Evolutionary conservation across 2,329 filamentous ascomycete species (phyloP), one percentile per base, ranked within the genome.

Genomic region (Aspergillus aculeatus): DNA sequence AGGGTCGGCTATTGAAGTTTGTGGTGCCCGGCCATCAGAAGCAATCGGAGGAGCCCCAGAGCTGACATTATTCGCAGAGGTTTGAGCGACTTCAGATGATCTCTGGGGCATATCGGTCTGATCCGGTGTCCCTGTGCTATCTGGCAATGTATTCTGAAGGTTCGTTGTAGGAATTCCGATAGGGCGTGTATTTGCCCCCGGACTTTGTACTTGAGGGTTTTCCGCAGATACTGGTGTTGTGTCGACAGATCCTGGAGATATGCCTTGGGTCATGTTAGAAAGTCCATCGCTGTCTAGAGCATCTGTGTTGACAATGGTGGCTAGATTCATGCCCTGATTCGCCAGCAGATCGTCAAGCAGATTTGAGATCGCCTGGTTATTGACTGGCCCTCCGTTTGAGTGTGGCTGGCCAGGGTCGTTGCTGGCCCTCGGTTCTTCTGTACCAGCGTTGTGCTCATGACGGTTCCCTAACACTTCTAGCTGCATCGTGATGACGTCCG

Each of bases 401-500:
- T 52, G 62, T 47, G 38, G 60, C 26, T 32, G 61, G 47, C 59
- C 64, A 47, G 29, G 50, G 12, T 65, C 58, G 47, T 60, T 64
- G 23, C 60, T 62, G 4, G 58, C 35, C 35, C 63, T 55, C 11
- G 65, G 53, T 56, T 58, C 63, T 47, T 54, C 53, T 48, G 67
- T 65, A 16, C 60, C 54, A 11, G 68, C 64, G 23, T 62, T 59
- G 26, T 68, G 65, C 3, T 64, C 58, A 54, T 65, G 69, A 35
- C 70, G 74, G 55, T 72, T 73, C 9, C 71, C 71, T 50, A 78
- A 58, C 9, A 79, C 64, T 54, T 78, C 76, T 44, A 79, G 62
- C 53, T 79, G 76, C 77, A 79, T 78, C 4, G 77, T 79, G 50
- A 78, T 77, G 2, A 77, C 69, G 59, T 78, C 76, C 1, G 77